Conservation (phyloP, 768 basidiomycete species). For the Coprinopsis strossmayeri region DNA sequence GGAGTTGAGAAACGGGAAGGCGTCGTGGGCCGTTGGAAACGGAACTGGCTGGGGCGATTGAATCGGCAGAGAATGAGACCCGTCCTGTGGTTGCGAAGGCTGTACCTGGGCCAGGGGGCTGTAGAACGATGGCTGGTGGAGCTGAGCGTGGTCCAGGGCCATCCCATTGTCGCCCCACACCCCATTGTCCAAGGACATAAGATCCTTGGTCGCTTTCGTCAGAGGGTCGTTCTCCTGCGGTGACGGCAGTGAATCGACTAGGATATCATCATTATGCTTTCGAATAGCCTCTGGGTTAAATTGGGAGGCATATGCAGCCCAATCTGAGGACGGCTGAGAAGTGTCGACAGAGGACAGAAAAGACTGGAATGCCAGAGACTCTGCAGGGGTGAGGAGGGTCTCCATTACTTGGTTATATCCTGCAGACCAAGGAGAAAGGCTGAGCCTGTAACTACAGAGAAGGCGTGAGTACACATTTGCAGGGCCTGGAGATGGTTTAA, state of each 20-base stretch:
- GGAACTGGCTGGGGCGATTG: conserved; percentile 10
- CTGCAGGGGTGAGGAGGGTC: conserved; percentile 58
- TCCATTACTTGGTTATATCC: conserved; percentile 29
- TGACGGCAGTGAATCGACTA: conserved; percentile 26
- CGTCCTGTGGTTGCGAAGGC: conserved; percentile 18
- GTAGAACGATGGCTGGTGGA: conserved; percentile 14
- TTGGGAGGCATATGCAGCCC: conserved; percentile 34
- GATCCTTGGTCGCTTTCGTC: conserved; percentile 75
- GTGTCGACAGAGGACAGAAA: conserved; percentile 55
- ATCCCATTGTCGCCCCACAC: conserved; percentile 22
- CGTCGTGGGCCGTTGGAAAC: conserved; percentile 14
- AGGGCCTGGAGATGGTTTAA: background rate
- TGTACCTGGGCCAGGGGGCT: conserved; percentile 18
- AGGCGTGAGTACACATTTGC: background rate
- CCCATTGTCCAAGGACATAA: conserved; percentile 63
- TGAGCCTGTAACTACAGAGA: background rate
- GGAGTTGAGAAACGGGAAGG: conserved; percentile 20
- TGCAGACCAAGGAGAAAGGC: background rate
- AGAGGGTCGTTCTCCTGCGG: conserved; percentile 57
- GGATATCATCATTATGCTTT: conserved; percentile 37
- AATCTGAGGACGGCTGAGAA: conserved; percentile 38
- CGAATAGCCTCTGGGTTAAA: conserved; percentile 8
- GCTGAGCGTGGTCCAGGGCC: conserved; percentile 12
- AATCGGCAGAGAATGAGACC: background rate
- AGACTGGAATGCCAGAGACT: conserved; percentile 62